phyloP scores from a whole-genome alignment of 139 green algal genomes.

The Closterium sp. region DNA sequence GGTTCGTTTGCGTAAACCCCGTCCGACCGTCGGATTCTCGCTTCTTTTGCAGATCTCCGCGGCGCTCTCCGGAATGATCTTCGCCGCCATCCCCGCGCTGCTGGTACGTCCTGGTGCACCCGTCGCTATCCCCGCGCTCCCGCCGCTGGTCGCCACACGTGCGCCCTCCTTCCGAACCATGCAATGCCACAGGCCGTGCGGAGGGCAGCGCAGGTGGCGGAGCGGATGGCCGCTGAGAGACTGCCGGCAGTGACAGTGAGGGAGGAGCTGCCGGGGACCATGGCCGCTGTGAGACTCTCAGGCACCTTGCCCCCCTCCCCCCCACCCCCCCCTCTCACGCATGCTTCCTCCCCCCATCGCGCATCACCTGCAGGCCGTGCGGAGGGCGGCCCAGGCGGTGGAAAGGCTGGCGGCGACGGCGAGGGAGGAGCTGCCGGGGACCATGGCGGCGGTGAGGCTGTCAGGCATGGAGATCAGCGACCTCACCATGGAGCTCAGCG shows the following conservation, averaged over 20 bases:
- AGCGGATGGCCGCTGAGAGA: no score
- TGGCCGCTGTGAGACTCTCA: no score
- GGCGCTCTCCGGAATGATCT: not conserved
- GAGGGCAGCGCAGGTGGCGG: no score
- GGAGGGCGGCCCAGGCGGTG: conserved; percentile 23
- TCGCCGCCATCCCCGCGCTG: not conserved
- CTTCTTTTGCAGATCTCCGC: not conserved
- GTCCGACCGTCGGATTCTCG: no score
- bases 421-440: conserved; percentile 41
- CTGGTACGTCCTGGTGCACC: not conserved
- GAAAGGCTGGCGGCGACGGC: conserved; percentile 37
- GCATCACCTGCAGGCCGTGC: conserved; percentile 25
- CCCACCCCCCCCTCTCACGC: no score
- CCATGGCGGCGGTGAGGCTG: conserved; percentile 41
- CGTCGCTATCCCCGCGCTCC: not conserved
- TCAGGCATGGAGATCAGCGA: conserved; percentile 54
- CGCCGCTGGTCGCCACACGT: no score
- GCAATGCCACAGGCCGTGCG: no score
- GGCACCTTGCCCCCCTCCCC: no score
- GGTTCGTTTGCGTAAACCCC: no score
- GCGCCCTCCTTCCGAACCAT: no score
- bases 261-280: conserved; percentile 21
- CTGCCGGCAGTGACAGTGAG: not conserved
- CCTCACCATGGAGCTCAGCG: conserved; percentile 51
- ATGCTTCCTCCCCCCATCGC: no score